These are phyloP conservation scores for Aspergillus caelatus DNA, from an alignment of 2,329 filamentous ascomycete species.

Conservation along the genomic window DNA sequence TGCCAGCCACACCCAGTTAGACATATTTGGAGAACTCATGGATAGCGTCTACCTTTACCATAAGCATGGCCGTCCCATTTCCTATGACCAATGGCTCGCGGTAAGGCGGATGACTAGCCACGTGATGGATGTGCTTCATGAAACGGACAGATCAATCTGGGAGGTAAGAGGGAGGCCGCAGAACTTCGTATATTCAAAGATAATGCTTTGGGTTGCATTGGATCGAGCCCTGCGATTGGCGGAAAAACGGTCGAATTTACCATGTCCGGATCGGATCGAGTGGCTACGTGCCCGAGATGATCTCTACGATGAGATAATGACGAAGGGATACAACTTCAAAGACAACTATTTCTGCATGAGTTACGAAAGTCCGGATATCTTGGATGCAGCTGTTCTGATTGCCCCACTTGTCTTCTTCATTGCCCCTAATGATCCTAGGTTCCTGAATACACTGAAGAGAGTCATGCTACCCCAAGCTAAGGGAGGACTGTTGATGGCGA, in stretches of 20 bases:
- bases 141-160: not conserved
- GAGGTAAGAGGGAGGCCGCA: constrained; percentile 42
- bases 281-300: constrained; percentile 70
- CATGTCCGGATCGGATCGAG: constrained; percentile 68
- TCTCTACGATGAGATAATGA: constrained; percentile 76
- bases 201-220: constrained; percentile 82
- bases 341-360: constrained; percentile 73
- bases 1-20: constrained; percentile 57
- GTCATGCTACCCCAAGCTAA: not conserved
- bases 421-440: not conserved
- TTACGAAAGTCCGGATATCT: constrained; percentile 69
- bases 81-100: constrained; percentile 75
- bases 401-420: not conserved
- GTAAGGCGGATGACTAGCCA: constrained; percentile 63
- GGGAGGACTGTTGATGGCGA: not conserved
- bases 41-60: constrained; percentile 78
- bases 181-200: constrained; percentile 78
- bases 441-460: not conserved
- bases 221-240: constrained; percentile 73
- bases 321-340: constrained; percentile 73
- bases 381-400: constrained; percentile 58
- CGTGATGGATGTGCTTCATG: not conserved
- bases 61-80: constrained; percentile 75
- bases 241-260: constrained; percentile 71
- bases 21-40: constrained; percentile 79